These are phyloP conservation scores for Coemansia sp. DNA, from an alignment of 192 early-diverging fungal species.

Conservation along the genomic window DNA sequence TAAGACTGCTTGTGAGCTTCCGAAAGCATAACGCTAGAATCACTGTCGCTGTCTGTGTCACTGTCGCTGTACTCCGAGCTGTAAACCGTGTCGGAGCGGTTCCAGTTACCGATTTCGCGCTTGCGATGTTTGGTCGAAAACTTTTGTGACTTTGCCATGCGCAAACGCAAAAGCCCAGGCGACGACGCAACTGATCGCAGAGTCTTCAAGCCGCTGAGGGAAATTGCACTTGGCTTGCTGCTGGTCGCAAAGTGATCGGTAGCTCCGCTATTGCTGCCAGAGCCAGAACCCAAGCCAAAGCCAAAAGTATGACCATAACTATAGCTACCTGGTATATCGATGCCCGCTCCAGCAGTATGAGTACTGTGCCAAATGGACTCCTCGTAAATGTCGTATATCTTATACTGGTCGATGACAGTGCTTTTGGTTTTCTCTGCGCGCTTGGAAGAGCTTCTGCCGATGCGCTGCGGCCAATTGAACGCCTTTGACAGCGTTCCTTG, in stretches of 20 bases:
- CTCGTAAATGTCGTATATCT: slow-evolving; percentile 55
- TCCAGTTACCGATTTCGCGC: slow-evolving; percentile 17
- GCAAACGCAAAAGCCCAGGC: slow-evolving; percentile 19
- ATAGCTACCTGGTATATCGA: background rate
- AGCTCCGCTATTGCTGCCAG: background rate
- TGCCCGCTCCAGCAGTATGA: background rate
- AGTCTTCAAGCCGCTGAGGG: slow-evolving; percentile 10
- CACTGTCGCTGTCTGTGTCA: slow-evolving; percentile 27
- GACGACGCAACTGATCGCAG: slow-evolving; percentile 32
- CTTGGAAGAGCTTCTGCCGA: slow-evolving; percentile 17
- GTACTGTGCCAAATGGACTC: slow-evolving; percentile 49
- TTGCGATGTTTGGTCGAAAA: background rate
- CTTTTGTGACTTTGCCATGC: slow-evolving; percentile 29
- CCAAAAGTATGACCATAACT: background rate
- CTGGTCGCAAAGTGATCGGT: background rate
- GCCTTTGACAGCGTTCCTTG: slow-evolving; percentile 33
- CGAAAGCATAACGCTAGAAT: slow-evolving; percentile 11
- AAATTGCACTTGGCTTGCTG: background rate
- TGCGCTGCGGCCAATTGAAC: slow-evolving; percentile 40
- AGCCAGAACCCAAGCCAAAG: background rate
- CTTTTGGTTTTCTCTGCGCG: slow-evolving; percentile 18
- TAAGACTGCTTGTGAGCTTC: slow-evolving; percentile 1
- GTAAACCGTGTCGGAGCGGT: slow-evolving; percentile 21
- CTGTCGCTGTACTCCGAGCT: slow-evolving; percentile 23
- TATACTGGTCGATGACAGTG: slow-evolving; percentile 42